phyloP scores from a whole-genome alignment of 192 early-diverging fungal species.

The Gryganskiella cystojenkinii region DNA sequence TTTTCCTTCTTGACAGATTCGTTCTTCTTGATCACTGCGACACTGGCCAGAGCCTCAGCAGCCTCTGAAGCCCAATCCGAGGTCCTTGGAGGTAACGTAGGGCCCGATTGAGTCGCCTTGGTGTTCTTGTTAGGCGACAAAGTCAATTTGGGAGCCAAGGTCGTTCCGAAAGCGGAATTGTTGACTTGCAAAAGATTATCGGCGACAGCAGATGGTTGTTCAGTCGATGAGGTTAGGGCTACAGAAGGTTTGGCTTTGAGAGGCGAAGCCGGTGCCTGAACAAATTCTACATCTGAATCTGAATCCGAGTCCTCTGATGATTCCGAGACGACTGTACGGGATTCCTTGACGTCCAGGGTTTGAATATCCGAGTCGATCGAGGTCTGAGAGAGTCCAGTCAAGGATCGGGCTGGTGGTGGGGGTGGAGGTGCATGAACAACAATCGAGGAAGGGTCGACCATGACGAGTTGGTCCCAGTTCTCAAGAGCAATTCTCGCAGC shows the following conservation, averaged over 20 bases:
- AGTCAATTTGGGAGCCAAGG: constrained; percentile 39
- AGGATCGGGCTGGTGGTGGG: constrained; percentile 8
- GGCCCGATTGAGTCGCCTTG: background rate
- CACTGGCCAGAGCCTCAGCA: constrained; percentile 34
- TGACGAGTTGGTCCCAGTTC: constrained; percentile 41
- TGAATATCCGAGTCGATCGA: constrained; percentile 1
- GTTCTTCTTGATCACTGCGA: constrained; percentile 31
- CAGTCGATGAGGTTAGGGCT: constrained; percentile 4
- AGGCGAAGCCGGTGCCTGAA: constrained; percentile 35
- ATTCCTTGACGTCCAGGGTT: constrained; percentile 14
- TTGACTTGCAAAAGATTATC: background rate
- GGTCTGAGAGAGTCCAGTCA: background rate
- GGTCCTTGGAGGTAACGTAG: constrained; percentile 3
- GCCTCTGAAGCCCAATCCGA: constrained; percentile 51
- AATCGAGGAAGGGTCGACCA: constrained; percentile 27
- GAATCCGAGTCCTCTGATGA: constrained; percentile 14
- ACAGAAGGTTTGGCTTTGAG: constrained; percentile 39
- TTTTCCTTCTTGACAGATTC: constrained; percentile 14
- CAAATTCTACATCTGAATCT: constrained; percentile 29
- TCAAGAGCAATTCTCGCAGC: constrained; percentile 40
- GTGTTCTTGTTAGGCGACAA: constrained; percentile 29
- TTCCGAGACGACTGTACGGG: constrained; percentile 4
- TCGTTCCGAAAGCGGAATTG: constrained; percentile 27
- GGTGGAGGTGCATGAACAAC: constrained; percentile 45
- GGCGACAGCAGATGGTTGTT: background rate